A percentile compares a stretch with the other conserved stretches of the same genome.
Evolutionary conservation across 768 basidiomycete genomes (phyloP).

Genomic region (Suillus hirtellus): DNA sequence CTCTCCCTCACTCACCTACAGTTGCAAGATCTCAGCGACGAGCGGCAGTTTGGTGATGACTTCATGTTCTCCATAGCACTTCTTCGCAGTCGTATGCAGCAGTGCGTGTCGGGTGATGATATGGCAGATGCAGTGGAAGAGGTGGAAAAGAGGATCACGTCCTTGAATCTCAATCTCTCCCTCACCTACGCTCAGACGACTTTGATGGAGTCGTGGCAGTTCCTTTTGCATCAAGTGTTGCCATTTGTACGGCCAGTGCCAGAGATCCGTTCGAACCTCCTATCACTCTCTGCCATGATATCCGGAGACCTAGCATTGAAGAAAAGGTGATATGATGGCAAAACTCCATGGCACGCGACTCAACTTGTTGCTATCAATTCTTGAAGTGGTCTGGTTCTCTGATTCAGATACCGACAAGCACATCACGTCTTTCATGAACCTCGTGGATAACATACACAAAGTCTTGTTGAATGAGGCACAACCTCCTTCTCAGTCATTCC

Average conservation of each 20-base stretch:
- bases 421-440: conserved; percentile 56
- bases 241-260: conserved; percentile 52
- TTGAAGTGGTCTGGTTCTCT: conserved; percentile 82
- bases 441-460: conserved; percentile 60
- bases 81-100: conserved; percentile 60
- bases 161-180: conserved; percentile 87
- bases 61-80: conserved; percentile 71
- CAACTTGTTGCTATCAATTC: conserved; percentile 67
- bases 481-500: conserved; percentile 70
- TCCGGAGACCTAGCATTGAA: conserved; percentile 70
- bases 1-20: conserved; percentile 67
- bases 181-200: conserved; percentile 76
- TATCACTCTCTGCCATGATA: conserved; percentile 60
- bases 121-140: conserved; percentile 45
- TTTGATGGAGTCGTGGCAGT: conserved; percentile 77
- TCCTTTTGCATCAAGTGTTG: conserved; percentile 61
- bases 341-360: conserved; percentile 77
- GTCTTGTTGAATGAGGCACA: conserved; percentile 76
- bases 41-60: conserved; percentile 78
- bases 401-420: conserved; percentile 54
- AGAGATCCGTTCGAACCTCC: conserved; percentile 62
- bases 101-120: conserved; percentile 33
- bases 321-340: conserved; percentile 78
- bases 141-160: conserved; percentile 59
- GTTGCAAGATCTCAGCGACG: conserved; percentile 56